Conservation (phyloP, 2,329 filamentous ascomycete species). For the Botrytis medusae region DNA sequence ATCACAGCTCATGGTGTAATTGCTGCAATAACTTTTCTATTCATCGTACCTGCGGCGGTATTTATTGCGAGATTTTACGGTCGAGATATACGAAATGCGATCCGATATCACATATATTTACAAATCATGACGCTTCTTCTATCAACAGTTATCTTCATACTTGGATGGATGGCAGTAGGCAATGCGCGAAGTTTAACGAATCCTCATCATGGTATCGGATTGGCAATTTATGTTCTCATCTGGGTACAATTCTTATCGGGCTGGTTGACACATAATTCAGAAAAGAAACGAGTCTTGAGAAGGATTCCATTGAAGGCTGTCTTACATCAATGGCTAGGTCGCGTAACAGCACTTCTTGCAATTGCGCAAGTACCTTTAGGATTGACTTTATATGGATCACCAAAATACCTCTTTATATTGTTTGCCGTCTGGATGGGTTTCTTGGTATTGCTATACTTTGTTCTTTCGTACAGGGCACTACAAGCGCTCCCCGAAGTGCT, state of each 20-base stretch:
- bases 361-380: constrained; percentile 87
- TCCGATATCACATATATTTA: constrained; percentile 72
- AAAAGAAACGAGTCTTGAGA: constrained; percentile 47
- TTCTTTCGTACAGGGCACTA: constrained; percentile 70
- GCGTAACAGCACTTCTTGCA: constrained; percentile 74
- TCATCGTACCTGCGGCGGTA: constrained; percentile 72
- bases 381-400: constrained; percentile 88
- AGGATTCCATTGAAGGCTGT: constrained; percentile 39
- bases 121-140: constrained; percentile 68
- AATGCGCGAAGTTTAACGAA: constrained; percentile 71
- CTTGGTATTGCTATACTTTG: constrained; percentile 73
- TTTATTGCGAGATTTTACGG: constrained; percentile 72
- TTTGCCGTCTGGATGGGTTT: constrained; percentile 77
- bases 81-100: constrained; percentile 57
- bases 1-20: constrained; percentile 71
- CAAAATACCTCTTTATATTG: constrained; percentile 78
- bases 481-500: constrained; percentile 47
- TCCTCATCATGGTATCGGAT: constrained; percentile 80
- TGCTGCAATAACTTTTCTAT: constrained; percentile 70
- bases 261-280: constrained; percentile 51
- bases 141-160: constrained; percentile 68
- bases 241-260: constrained; percentile 71
- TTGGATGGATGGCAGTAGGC: constrained; percentile 78
- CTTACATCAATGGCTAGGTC: constrained; percentile 85
- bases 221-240: constrained; percentile 74